phyloP scores from a whole-genome alignment of 192 early-diverging fungal species.

The Oehlia diaphana region DNA sequence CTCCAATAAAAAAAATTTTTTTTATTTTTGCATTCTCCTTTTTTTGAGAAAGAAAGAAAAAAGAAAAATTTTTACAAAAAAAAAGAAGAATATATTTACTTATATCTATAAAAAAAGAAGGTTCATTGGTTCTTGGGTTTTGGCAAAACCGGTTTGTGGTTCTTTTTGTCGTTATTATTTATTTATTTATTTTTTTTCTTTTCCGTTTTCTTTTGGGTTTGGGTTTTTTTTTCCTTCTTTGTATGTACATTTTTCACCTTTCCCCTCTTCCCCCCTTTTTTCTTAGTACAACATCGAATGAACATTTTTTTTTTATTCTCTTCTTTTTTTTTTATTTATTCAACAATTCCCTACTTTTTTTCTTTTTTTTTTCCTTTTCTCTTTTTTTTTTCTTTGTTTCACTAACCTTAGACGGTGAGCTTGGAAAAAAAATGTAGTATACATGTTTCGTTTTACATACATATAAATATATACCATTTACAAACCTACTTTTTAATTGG shows the following conservation, averaged over 20 bases:
- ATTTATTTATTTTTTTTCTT: neutral
- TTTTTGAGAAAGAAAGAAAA: conserved; percentile 14
- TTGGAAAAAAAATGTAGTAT: neutral
- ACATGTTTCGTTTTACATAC: neutral
- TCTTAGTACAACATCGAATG: neutral
- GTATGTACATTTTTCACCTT: conserved; percentile 2
- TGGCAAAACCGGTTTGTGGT: no score
- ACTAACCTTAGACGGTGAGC: neutral
- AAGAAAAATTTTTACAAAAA: neutral
- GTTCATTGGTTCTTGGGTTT: neutral
- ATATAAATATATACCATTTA: neutral
- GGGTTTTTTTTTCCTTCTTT: neutral
- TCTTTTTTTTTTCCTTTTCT: neutral
- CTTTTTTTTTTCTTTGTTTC: neutral
- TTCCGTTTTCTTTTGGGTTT: no score
- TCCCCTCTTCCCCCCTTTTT: neutral
- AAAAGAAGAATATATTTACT: conserved; percentile 2
- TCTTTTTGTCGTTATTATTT: no score
- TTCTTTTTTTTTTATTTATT: conserved; percentile 19
- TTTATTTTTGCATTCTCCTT: neutral
- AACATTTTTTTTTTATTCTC: neutral
- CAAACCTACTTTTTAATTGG: neutral
- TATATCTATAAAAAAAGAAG: neutral
- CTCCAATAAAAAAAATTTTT: conserved; percentile 16
- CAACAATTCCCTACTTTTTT: neutral